A percentile compares a stretch with the other conserved stretches of the same genome.
These are phyloP conservation scores for Colletotrichum sp. DNA, from an alignment of 2,329 filamentous ascomycete genomes.

Conservation along the genomic window DNA sequence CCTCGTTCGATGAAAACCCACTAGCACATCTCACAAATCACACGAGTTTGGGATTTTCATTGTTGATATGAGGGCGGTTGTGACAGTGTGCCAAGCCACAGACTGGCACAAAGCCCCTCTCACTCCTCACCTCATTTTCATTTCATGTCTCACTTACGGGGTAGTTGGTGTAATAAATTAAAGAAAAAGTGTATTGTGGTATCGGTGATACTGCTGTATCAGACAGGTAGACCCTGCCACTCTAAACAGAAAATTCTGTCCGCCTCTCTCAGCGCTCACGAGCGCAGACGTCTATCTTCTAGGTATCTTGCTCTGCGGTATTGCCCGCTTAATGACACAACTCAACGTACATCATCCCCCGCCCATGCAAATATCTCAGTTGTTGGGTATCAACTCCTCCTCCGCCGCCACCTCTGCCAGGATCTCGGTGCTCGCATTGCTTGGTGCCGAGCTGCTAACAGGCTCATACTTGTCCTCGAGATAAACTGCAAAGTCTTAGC, in stretches of 20 bases:
- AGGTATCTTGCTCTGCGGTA: neutral
- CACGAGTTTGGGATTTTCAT: fast-evolving
- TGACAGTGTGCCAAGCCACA: neutral
- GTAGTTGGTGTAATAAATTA: neutral
- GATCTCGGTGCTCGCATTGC: neutral
- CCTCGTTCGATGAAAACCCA: neutral
- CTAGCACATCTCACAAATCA: fast-evolving
- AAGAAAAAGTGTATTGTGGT: neutral
- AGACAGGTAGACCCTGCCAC: neutral
- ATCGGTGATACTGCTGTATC: neutral
- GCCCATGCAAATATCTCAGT: neutral
- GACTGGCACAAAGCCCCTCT: neutral
- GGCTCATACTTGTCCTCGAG: slow-evolving; percentile 15
- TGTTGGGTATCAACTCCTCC: slow-evolving; percentile 11
- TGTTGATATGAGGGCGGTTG: neutral
- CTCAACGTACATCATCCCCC: neutral
- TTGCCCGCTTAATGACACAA: neutral
- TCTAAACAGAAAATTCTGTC: neutral
- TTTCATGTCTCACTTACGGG: neutral
- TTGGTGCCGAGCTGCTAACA: neutral
- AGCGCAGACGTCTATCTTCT: slow-evolving; percentile 4
- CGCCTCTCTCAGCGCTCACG: neutral
- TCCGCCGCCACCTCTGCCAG: slow-evolving; percentile 1
- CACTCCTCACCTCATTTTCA: fast-evolving
- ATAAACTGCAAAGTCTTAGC: slow-evolving; percentile 11